phyloP scores from a whole-genome alignment of 176 grass and related monocot genomes.

The Bothriochloa decipiens region DNA sequence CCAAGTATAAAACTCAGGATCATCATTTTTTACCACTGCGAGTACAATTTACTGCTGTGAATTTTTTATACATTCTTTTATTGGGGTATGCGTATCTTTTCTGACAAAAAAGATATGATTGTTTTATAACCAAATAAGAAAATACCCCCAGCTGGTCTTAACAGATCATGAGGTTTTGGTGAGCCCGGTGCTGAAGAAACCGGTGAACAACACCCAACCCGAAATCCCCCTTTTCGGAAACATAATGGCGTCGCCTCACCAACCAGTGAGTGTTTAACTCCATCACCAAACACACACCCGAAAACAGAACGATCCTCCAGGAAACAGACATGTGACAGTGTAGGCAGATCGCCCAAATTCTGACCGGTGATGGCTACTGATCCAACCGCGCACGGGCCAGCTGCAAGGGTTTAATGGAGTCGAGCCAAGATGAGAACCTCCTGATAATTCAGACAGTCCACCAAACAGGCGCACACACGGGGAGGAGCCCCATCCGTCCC shows the following conservation, averaged over 20 bases:
- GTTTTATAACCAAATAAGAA: not conserved
- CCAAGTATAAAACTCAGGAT: not conserved
- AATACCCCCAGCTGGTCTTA: not conserved
- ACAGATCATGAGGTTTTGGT: slow-evolving; percentile 30
- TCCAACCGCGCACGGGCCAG: not conserved
- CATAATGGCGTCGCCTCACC: not conserved
- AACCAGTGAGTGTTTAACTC: slow-evolving; percentile 32
- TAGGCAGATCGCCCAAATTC: slow-evolving; percentile 24
- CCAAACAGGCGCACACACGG: too few species aligned
- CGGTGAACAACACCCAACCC: slow-evolving; percentile 40
- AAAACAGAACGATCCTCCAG: not conserved
- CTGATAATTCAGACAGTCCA: too few species aligned
- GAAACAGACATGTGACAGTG: slow-evolving; percentile 22
- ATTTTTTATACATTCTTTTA: not conserved
- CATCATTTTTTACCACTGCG: not conserved
- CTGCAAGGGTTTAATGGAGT: slow-evolving; percentile 1
- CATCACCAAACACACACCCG: slow-evolving; percentile 31
- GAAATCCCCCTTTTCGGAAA: slow-evolving; percentile 2
- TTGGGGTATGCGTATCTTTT: not conserved
- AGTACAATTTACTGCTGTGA: not conserved
- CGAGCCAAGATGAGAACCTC: not conserved
- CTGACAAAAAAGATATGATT: not conserved
- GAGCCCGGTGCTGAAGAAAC: slow-evolving; percentile 33
- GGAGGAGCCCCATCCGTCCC: too few species aligned
- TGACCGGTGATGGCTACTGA: not conserved